These are phyloP conservation scores for Balansia obtecta DNA, from an alignment of 2,329 filamentous ascomycete species.

Conservation along the genomic window DNA sequence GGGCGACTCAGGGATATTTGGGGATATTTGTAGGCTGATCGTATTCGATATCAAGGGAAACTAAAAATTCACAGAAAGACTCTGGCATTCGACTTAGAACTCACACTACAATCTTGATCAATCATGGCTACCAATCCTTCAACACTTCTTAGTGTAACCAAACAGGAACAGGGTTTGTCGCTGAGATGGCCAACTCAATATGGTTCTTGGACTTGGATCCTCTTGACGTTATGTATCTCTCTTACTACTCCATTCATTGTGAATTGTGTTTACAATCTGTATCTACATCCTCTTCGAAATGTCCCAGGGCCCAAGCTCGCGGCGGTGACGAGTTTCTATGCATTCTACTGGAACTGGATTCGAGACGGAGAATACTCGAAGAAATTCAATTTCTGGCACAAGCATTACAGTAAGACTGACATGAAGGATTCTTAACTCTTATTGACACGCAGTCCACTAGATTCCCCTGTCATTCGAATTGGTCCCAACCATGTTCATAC, in stretches of 20 bases:
- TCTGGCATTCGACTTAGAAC: too few species aligned
- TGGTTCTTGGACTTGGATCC: not conserved
- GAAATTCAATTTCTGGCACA: not conserved
- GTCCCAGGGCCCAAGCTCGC: not conserved
- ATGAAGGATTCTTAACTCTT: too few species aligned
- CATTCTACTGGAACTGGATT: slow-evolving; percentile 1
- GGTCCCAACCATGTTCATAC: not conserved
- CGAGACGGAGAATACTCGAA: not conserved
- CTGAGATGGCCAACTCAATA: not conserved
- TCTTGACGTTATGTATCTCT: not conserved
- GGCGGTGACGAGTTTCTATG: not conserved
- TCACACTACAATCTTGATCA: too few species aligned
- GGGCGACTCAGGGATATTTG: too few species aligned
- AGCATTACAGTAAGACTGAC: not conserved
- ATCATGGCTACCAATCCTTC: too few species aligned
- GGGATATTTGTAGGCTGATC: too few species aligned
- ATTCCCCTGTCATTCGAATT: not conserved
- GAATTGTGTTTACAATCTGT: not conserved
- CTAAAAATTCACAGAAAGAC: too few species aligned
- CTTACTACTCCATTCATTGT: not conserved
- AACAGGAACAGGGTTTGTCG: not conserved
- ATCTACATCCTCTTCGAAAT: not conserved
- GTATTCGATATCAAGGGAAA: too few species aligned
- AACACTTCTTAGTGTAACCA: too few species aligned
- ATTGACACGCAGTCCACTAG: not conserved